Conservation (phyloP, 2,329 filamentous ascomycete species). For the Triangularia setosa region DNA sequence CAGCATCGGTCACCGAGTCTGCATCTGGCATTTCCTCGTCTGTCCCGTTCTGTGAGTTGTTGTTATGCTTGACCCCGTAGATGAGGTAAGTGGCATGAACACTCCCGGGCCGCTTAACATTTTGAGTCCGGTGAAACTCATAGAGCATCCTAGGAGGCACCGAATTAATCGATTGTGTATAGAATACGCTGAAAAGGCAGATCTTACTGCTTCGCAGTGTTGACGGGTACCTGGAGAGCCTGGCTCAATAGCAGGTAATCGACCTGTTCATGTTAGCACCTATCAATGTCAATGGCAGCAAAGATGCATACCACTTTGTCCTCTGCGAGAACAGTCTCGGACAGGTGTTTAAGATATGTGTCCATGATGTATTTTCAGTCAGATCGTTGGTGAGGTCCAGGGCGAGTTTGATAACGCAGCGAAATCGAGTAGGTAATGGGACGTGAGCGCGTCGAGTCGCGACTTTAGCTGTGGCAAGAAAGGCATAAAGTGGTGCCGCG, state of each 20-base stretch:
- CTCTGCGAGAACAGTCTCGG: conserved; percentile 72
- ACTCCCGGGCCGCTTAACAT: conserved; percentile 65
- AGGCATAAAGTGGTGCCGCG: conserved; percentile 12
- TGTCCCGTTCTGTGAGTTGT: conserved; percentile 33
- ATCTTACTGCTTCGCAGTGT: conserved; percentile 81
- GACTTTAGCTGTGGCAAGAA: not conserved
- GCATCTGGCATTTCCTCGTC: conserved; percentile 68
- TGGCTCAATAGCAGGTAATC: conserved; percentile 84
- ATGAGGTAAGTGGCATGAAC: conserved; percentile 93
- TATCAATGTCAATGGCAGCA: not conserved
- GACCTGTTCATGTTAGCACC: conserved; percentile 50
- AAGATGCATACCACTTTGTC: conserved; percentile 58
- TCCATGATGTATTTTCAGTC: conserved; percentile 40
- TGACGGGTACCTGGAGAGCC: conserved; percentile 77
- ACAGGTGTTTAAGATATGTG: conserved; percentile 68
- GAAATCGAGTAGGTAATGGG: not conserved
- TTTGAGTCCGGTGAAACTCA: conserved; percentile 78
- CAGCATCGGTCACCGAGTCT: conserved; percentile 46
- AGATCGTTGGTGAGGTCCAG: not conserved
- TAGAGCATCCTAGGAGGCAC: conserved; percentile 65
- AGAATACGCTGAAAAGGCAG: not conserved
- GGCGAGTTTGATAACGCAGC: not conserved
- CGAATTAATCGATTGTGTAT: conserved; percentile 5
- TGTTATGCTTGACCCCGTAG: conserved; percentile 59
- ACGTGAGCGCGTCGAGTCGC: not conserved